A percentile compares a stretch with the other conserved stretches of the same genome.
These are phyloP conservation scores for Aphanomyces stellatus DNA, from an alignment of 352 stramenopile genomes.

Conservation along the genomic window DNA sequence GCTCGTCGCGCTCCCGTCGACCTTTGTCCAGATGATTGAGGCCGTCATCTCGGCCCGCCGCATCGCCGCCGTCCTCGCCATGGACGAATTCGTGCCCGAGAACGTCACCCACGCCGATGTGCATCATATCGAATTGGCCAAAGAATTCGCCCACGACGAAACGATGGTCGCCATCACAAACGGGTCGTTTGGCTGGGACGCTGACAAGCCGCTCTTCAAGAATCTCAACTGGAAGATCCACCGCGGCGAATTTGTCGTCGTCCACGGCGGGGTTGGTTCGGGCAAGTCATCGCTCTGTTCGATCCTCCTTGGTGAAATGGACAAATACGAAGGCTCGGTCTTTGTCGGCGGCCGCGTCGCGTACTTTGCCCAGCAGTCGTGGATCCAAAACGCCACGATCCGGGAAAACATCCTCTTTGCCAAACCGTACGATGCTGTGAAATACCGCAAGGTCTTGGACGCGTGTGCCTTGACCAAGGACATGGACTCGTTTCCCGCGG, in stretches of 20 bases:
- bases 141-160: background rate
- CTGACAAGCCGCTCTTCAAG: constrained; percentile 24
- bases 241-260: constrained; percentile 38
- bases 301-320: constrained; percentile 77
- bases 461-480: constrained; percentile 22
- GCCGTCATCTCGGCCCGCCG: constrained; percentile 30
- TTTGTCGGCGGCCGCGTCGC: constrained; percentile 33
- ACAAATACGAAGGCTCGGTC: constrained; percentile 32
- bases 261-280: constrained; percentile 37
- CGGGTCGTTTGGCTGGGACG: constrained; percentile 42
- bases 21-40: constrained; percentile 36
- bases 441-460: constrained; percentile 30
- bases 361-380: constrained; percentile 20
- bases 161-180: constrained; percentile 37
- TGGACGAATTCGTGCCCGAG: background rate
- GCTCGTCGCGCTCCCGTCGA: constrained; percentile 28
- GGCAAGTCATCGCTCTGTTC: constrained; percentile 51
- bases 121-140: constrained; percentile 2
- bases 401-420: constrained; percentile 83
- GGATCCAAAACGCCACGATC: constrained; percentile 26
- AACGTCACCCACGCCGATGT: background rate
- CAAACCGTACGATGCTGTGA: constrained; percentile 38
- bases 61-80: constrained; percentile 29
- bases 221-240: constrained; percentile 33
- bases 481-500: constrained; percentile 32